Percentiles rank a stretch among this genome's conserved stretches.
Conservation (phyloP, 768 basidiomycete genomes). For the Auricularia cornea region DNA sequence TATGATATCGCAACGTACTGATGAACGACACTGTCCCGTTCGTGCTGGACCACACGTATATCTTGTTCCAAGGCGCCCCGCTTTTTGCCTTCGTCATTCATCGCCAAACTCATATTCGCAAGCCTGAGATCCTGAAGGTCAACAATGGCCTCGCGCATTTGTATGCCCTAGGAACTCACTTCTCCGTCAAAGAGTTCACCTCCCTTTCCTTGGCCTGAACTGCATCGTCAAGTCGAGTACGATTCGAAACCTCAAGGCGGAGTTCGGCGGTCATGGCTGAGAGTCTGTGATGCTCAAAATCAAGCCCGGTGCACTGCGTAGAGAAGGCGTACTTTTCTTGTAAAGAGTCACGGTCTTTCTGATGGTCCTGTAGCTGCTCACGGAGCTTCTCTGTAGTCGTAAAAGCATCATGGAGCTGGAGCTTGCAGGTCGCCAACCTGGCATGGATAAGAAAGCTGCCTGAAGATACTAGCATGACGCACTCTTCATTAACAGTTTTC, state of each 20-base stretch:
- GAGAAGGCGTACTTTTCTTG: background rate
- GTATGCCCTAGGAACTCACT: too few relatives aligned
- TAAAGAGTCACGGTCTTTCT: background rate
- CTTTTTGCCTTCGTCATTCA: background rate
- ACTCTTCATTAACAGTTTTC: background rate
- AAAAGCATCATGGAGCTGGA: background rate
- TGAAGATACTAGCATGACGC: background rate
- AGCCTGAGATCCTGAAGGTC: background rate
- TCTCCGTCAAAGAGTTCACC: too few relatives aligned
- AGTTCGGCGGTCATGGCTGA: too few relatives aligned
- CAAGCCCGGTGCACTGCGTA: too few relatives aligned
- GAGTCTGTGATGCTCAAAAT: too few relatives aligned
- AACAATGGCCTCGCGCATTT: too few relatives aligned
- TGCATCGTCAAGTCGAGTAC: too few relatives aligned
- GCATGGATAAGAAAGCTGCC: background rate
- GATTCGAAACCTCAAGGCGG: too few relatives aligned
- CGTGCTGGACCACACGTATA: background rate
- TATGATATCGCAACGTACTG: background rate
- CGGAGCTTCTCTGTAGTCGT: background rate
- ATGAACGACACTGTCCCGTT: background rate
- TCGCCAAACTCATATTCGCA: background rate
- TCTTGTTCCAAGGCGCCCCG: background rate
- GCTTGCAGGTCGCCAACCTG: background rate
- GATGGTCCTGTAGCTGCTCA: background rate
- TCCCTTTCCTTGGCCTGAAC: too few relatives aligned